These are phyloP conservation scores for Sisymbrium altissimum DNA, from an alignment of 345 rosid species.

Conservation along the genomic window DNA sequence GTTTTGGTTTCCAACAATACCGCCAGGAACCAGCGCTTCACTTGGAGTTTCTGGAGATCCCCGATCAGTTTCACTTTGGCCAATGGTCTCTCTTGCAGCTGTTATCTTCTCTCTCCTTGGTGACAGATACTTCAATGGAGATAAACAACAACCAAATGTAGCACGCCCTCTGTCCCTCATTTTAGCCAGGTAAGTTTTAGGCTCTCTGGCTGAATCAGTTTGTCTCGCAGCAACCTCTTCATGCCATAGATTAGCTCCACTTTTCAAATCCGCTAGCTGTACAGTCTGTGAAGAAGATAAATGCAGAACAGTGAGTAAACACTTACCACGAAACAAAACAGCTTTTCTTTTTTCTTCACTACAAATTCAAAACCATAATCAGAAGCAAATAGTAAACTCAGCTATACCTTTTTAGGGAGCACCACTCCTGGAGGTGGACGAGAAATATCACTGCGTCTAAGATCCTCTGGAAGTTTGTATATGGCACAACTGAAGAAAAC, in stretches of 20 bases:
- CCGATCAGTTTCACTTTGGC: too few species aligned
- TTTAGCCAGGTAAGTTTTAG: too few species aligned
- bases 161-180: too few species aligned
- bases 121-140: too few species aligned
- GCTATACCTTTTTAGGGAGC: constrained; percentile 68
- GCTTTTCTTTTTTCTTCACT: constrained; percentile 2
- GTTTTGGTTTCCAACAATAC: too few species aligned
- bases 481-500: constrained; percentile 70
- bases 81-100: too few species aligned
- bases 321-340: background rate
- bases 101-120: too few species aligned
- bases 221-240: too few species aligned
- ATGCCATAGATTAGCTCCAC: constrained; percentile 73
- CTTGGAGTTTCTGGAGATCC: too few species aligned
- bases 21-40: too few species aligned
- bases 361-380: background rate
- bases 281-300: constrained; percentile 47
- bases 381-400: background rate
- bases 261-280: constrained; percentile 53
- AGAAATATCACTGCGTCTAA: constrained; percentile 56
- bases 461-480: constrained; percentile 75
- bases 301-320: background rate
- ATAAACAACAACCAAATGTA: too few species aligned
- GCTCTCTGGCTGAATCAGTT: too few species aligned
- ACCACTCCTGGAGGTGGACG: constrained; percentile 58